Evolutionary conservation across 192 early-diverging fungal genomes (phyloP).

Genomic region (Kappamyces sp.): DNA sequence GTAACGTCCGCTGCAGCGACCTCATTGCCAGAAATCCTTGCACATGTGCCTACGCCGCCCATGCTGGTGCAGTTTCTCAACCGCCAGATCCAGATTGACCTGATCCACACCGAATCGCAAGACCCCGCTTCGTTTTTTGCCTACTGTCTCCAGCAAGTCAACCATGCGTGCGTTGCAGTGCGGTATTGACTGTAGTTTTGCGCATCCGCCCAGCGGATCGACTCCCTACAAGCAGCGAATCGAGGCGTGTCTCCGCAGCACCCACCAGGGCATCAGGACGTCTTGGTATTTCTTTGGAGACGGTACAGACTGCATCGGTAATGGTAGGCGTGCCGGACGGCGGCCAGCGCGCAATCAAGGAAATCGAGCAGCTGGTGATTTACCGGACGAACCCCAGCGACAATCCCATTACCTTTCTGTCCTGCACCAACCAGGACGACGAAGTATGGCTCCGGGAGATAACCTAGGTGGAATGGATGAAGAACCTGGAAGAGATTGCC

Average conservation of each 20-base stretch:
- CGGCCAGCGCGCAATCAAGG: conserved; percentile 2
- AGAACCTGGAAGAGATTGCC: conserved; percentile 12
- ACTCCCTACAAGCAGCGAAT: conserved; percentile 1
- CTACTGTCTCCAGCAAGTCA: no score
- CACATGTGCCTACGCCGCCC: conserved; percentile 14
- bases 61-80: conserved; percentile 15
- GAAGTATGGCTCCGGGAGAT: background rate
- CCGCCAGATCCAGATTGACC: background rate
- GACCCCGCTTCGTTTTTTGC: no score
- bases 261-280: background rate
- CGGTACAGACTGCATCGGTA: background rate
- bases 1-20: no score
- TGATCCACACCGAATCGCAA: no score
- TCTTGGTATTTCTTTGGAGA: conserved; percentile 19
- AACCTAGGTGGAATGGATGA: conserved; percentile 16
- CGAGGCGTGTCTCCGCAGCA: no score
- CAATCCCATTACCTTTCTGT: conserved; percentile 17
- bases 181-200: no score
- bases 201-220: background rate
- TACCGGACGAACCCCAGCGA: conserved; percentile 12
- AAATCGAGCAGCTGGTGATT: conserved; percentile 7
- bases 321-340: conserved; percentile 1
- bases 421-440: conserved; percentile 15
- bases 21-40: conserved; percentile 5
- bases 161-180: no score